Evolutionary conservation across 2,329 filamentous ascomycete genomes (phyloP), one percentile per base, ranked within the genome.

Genomic region (Talaromyces sp.): DNA sequence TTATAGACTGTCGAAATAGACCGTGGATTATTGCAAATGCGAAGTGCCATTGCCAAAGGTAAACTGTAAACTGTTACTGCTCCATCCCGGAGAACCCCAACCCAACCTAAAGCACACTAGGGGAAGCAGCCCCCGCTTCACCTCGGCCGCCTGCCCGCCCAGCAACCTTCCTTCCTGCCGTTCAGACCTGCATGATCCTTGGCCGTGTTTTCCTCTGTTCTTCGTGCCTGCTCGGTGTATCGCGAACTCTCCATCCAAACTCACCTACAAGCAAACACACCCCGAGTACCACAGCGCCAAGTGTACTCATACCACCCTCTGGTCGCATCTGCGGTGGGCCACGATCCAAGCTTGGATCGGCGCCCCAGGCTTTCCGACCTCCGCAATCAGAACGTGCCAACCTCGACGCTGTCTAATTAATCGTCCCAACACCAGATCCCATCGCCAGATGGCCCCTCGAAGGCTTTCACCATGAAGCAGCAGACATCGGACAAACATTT

Each of bases 401-500:
- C 28, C 28, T 53, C 25, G 13, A 53, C 25, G 4, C 25, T 32
- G 25, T 5, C 27, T 13, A 53, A 17, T 53, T 13, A 53, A 17
- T 53, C 17, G 28, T 53, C 19, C 25, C 49, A 11, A 32, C 54
- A 25, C 52, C 44, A 44, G 25, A 51, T 13, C 55, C 49, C 42
- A 44, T 44, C 52, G 42, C 60, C 60, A 55, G 58, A 62, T 62
- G 56, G 19, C 13, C 52, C 60, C 60, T 44, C 49, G 47, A 27
- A 33, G 36, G 53, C 55, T 19, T 19, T 51, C 57, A 62, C 47
- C 54, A 76, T 75, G 74, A 76, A 74, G 69, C 65, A 71, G 55
- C 19, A 53, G 28, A 62, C 65, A 58, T 51, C 72, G 39, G 74
- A 72, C 58, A 78, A 78, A 66, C 75, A 76, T 60, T 77, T 77